Evolutionary conservation across 2,329 filamentous ascomycete genomes (phyloP), one percentile per base, ranked within the genome.

Genomic region (Alternaria burnsii): DNA sequence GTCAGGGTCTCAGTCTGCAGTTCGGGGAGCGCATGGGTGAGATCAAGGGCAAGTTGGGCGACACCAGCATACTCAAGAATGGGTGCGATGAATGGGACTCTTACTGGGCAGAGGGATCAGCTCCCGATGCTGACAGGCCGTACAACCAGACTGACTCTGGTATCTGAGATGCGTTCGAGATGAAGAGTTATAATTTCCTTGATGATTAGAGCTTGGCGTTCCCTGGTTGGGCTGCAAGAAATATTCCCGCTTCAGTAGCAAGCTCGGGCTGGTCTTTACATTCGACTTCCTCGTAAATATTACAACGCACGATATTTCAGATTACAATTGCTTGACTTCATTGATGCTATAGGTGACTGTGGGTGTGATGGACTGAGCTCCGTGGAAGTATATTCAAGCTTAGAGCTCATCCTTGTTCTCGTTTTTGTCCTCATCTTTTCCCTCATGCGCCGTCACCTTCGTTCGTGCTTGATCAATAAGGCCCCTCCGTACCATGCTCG

Each of bases 401-500:
- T 50, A 75, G 2, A 78, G 41, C 47, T 78, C 75, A 48, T 77
- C 74, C 44, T 30, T 30, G 28, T 30, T 30, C 28, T 30, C 28
- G 7, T 30, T 11, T 2, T 72, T 75, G 2, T 53, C 51, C 8
- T 78, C 75, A 47, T 76, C 74, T 46, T 72, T 75, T 1, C 55
- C 51, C 7, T 52, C 54, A 12, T 63, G 62, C 10, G 18, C 68
- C 55, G 24, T 43, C 55, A 30, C 64, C 56, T 57, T 63, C 52
- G 58, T 71, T 58, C 69, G 77, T 34, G 73, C 76, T 55, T 79
- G 74, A 42, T 79, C 80, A 58, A 80, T 78, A 69, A 79, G 69
- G 7, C 82, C 85, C 70, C 79, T 86, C 80, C 87, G 90, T 7
- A 90, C 89, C 80, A 91, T 89, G 61, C 85, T 91, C 40, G 89